Conservation (phyloP, 75 land plant genomes). For the Picea sitchensis region DNA sequence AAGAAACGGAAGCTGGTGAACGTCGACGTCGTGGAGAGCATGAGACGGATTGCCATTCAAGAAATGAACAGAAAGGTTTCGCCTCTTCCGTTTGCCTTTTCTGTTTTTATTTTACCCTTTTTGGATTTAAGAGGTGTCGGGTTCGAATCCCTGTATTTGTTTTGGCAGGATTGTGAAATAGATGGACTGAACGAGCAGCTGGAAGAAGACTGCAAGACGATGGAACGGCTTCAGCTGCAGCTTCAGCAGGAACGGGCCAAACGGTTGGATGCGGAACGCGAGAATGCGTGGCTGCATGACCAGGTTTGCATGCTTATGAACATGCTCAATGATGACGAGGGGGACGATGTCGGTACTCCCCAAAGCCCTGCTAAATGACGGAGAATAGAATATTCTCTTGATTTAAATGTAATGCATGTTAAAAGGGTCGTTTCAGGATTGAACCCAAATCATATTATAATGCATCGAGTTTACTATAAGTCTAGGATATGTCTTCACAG, state of each 20-base stretch:
- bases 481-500: no score
- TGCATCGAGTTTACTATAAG: no score
- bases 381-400: no score
- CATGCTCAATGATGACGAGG: conserved; percentile 72
- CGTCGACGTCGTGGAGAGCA: conserved; percentile 96
- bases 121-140: not conserved
- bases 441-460: no score
- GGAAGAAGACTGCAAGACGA: conserved; percentile 71
- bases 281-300: conserved; percentile 71
- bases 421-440: no score
- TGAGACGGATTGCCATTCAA: conserved; percentile 93
- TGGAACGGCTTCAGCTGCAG: conserved; percentile 80
- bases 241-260: conserved; percentile 73
- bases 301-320: conserved; percentile 80
- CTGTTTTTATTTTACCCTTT: not conserved
- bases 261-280: conserved; percentile 56
- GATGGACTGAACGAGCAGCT: conserved; percentile 84
- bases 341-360: conserved; percentile 22
- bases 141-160: not conserved
- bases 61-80: conserved; percentile 94
- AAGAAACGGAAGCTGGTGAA: conserved; percentile 95
- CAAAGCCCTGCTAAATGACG: conserved; percentile 4
- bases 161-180: conserved; percentile 78
- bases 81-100: not conserved
- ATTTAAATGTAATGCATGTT: no score